phyloP scores from a whole-genome alignment of 1,139 yeast species.

The Pichia sp. region DNA sequence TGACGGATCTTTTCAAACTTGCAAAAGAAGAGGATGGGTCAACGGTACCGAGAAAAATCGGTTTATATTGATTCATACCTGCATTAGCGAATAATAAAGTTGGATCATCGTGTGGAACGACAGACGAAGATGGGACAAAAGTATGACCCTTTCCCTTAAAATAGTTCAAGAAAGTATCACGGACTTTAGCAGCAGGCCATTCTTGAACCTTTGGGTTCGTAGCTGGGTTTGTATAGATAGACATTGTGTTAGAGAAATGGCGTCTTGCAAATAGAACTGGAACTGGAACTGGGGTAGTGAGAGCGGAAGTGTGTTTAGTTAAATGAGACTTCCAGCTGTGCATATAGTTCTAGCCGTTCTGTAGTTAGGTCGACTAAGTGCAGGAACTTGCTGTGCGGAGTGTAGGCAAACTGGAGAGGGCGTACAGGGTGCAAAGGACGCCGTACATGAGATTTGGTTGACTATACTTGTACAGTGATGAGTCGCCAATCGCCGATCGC shows the following conservation, averaged over 20 bases:
- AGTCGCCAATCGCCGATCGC: no score
- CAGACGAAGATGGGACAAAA: conserved; percentile 88
- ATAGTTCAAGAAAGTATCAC: conserved; percentile 78
- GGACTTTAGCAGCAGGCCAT: conserved; percentile 73
- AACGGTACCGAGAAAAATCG: conserved; percentile 92
- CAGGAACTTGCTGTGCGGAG: no score
- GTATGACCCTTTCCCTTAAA: conserved; percentile 66
- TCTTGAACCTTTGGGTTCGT: conserved; percentile 13
- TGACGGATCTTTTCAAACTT: conserved; percentile 77
- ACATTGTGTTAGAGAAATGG: conserved; percentile 9
- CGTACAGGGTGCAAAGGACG: no score
- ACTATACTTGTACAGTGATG: no score
- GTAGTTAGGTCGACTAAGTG: background rate
- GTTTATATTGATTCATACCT: conserved; percentile 98
- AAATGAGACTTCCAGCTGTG: background rate
- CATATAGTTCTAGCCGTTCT: background rate
- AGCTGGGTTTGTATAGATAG: conserved; percentile 13
- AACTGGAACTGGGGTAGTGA: no score
- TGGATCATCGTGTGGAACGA: conserved; percentile 96
- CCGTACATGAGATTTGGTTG: no score
- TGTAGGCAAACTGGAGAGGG: no score
- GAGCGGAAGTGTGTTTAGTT: no score
- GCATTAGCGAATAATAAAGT: conserved; percentile 94
- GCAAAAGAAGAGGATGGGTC: conserved; percentile 90
- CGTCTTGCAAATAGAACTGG: no score